Evolutionary conservation across 306 rosid species (phyloP).

Genomic region (Calophaca sinica): DNA sequence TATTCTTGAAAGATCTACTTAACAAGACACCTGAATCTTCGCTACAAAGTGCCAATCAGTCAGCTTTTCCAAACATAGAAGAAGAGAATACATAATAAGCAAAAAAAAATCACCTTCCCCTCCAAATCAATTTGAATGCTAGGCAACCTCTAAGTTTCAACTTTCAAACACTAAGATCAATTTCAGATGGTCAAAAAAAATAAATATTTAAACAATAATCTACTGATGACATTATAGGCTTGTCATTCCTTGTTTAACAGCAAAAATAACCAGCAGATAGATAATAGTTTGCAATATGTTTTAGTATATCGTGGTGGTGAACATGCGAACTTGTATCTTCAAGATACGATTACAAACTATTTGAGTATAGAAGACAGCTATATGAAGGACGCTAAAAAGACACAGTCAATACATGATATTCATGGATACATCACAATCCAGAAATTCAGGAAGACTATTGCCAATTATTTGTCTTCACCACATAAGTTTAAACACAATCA

Average conservation of each 20-base stretch:
- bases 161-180: constrained; percentile 25
- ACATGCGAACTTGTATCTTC: constrained; percentile 21
- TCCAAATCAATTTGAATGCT: constrained; percentile 23
- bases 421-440: constrained; percentile 3
- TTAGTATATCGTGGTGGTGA: background rate
- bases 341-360: background rate
- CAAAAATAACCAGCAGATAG: constrained; percentile 10
- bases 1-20: constrained; percentile 1
- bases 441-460: constrained; percentile 11
- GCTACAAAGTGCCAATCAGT: constrained; percentile 22
- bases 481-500: constrained; percentile 9
- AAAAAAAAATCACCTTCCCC: background rate
- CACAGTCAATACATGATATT: constrained; percentile 5
- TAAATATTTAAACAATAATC: constrained; percentile 3
- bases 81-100: constrained; percentile 1
- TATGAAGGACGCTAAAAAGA: constrained; percentile 1
- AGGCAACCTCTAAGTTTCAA: constrained; percentile 16
- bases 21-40: constrained; percentile 24
- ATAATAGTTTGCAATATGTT: background rate
- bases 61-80: constrained; percentile 17
- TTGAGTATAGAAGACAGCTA: constrained; percentile 16
- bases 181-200: background rate
- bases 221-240: background rate
- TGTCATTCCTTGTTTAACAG: constrained; percentile 9
- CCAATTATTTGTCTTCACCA: constrained; percentile 16